phyloP scores from a whole-genome alignment of 495 filamentous ascomycete species.

The Oleoguttula mirabilis region DNA sequence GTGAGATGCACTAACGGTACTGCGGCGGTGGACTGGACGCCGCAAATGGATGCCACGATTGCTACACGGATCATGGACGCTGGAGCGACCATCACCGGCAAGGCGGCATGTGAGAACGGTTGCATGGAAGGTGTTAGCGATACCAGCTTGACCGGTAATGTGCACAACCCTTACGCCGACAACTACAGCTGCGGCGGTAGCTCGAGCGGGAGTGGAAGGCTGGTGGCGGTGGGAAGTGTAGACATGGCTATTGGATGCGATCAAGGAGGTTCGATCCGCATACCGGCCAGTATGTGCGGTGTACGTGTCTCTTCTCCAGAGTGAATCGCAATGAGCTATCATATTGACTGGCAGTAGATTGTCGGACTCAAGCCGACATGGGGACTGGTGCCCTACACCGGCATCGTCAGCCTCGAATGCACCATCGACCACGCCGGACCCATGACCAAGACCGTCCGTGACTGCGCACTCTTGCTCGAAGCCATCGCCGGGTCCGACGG shows the following conservation, averaged over 20 bases:
- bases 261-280: conserved; percentile 41
- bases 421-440: conserved; percentile 27
- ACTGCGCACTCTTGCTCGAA: conserved; percentile 41
- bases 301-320: background rate
- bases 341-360: too few species aligned
- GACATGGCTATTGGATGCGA: conserved; percentile 50
- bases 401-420: conserved; percentile 25
- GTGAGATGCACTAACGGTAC: conserved; percentile 24
- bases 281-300: conserved; percentile 35
- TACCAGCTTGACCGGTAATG: conserved; percentile 30
- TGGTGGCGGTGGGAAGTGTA: conserved; percentile 39
- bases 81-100: conserved; percentile 29
- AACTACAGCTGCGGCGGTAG: conserved; percentile 43
- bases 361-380: conserved; percentile 30
- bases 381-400: conserved; percentile 28
- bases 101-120: conserved; percentile 33
- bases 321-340: background rate
- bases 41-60: conserved; percentile 29
- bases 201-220: conserved; percentile 41
- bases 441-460: conserved; percentile 39
- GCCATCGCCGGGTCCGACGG: conserved; percentile 44
- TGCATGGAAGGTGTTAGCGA: conserved; percentile 27
- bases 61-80: conserved; percentile 37
- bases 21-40: conserved; percentile 19
- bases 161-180: conserved; percentile 29